phyloP scores from a whole-genome alignment of 148 eudicot genomes.

The Spergularia bocconei region DNA sequence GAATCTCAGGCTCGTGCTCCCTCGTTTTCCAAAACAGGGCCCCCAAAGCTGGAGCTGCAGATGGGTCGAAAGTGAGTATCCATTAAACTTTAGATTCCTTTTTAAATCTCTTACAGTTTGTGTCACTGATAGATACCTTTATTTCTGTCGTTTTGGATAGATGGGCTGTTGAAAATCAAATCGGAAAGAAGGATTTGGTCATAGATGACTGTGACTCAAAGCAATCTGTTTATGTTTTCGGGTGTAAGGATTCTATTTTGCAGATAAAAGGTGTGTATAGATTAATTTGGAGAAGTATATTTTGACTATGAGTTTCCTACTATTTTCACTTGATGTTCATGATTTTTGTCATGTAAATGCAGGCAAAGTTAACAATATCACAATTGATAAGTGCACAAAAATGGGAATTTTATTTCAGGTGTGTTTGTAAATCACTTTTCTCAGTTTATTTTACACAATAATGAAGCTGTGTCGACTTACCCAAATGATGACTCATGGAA shows the following conservation, averaged over 20 bases:
- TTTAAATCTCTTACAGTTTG: not conserved
- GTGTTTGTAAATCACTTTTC: slow-evolving; percentile 4
- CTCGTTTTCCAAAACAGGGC: slow-evolving; percentile 64
- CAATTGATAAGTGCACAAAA: slow-evolving; percentile 90
- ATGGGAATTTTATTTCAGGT: slow-evolving; percentile 88
- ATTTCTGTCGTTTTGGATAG: slow-evolving; percentile 33
- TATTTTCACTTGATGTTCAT: not conserved
- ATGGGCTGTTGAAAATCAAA: slow-evolving; percentile 93
- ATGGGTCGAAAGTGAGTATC: slow-evolving; percentile 97
- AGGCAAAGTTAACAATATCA: slow-evolving; percentile 97
- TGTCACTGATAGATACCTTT: slow-evolving; percentile 9
- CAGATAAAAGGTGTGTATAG: slow-evolving; percentile 70
- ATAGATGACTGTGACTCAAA: slow-evolving; percentile 86
- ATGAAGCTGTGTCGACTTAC: slow-evolving; percentile 14
- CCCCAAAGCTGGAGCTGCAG: slow-evolving; percentile 94
- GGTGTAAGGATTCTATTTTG: slow-evolving; percentile 87
- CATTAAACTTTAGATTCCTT: not conserved
- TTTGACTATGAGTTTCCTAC: slow-evolving; percentile 5
- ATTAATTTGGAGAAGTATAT: not conserved
- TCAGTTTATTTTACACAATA: not conserved
- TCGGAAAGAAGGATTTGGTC: slow-evolving; percentile 67
- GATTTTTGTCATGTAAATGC: slow-evolving; percentile 26
- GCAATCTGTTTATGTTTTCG: slow-evolving; percentile 86
- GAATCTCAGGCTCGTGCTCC: slow-evolving; percentile 41
- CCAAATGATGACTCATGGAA: slow-evolving; percentile 13